Percentiles rank a stretch among this genome's conserved stretches.
Evolutionary conservation across 441 rosid genomes (phyloP).

Genomic region (Hypseocharis bilobata): DNA sequence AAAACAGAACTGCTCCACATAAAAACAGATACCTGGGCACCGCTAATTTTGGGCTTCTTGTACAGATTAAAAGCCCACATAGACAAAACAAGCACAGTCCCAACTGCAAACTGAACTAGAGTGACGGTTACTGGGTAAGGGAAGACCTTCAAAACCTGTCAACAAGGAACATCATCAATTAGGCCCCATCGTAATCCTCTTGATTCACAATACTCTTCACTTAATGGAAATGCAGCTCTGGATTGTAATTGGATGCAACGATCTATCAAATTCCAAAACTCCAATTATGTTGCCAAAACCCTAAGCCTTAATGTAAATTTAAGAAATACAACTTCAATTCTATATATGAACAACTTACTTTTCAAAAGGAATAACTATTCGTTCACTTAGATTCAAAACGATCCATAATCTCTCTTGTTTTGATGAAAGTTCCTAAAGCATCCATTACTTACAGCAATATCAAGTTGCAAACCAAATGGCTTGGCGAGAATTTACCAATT

Average conservation of each 20-base stretch:
- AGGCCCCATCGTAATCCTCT: background rate
- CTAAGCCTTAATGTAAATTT: background rate
- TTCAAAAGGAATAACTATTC: background rate
- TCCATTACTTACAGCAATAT: no score
- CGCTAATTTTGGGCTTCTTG: slow-evolving; percentile 63
- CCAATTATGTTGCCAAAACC: background rate
- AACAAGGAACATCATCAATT: slow-evolving; percentile 8
- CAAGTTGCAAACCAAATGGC: background rate
- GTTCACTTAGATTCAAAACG: no score
- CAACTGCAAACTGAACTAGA: slow-evolving; percentile 67
- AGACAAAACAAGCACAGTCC: slow-evolving; percentile 50
- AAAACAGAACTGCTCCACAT: background rate
- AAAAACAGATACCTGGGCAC: slow-evolving; percentile 52
- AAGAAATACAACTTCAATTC: background rate
- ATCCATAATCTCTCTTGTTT: no score
- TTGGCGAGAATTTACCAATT: background rate
- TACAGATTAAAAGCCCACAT: slow-evolving; percentile 84
- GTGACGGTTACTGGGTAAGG: slow-evolving; percentile 70
- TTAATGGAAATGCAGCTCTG: background rate
- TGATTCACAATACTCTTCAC: background rate
- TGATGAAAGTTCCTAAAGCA: background rate
- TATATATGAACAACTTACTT: background rate
- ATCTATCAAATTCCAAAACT: no score
- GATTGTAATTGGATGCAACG: no score
- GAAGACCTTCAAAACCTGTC: slow-evolving; percentile 72